A percentile compares a stretch with the other conserved stretches of the same genome.
These are phyloP conservation scores for Haplographium delicatum DNA, from an alignment of 495 filamentous ascomycete genomes.

Conservation along the genomic window DNA sequence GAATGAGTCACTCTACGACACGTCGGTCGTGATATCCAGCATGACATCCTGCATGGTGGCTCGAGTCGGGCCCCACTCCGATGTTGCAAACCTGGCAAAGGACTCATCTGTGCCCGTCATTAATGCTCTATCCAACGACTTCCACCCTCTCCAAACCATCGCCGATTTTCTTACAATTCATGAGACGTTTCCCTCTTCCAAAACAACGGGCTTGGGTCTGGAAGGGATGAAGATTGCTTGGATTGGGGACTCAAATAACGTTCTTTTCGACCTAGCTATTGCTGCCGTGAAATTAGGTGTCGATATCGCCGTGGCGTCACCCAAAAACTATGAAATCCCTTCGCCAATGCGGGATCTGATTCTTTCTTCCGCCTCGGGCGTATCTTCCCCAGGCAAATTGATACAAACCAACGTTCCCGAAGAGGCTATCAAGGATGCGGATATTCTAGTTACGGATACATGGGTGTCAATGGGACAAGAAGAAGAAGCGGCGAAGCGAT, in stretches of 20 bases:
- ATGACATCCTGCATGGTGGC: slow-evolving; percentile 92
- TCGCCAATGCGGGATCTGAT: slow-evolving; percentile 64
- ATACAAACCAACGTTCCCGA: slow-evolving; percentile 73
- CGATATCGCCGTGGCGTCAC: slow-evolving; percentile 79
- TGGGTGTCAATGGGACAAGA: slow-evolving; percentile 99
- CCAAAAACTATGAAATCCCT: slow-evolving; percentile 75
- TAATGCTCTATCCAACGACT: slow-evolving; percentile 84
- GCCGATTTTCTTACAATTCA: slow-evolving; percentile 90
- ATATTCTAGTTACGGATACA: slow-evolving; percentile 91
- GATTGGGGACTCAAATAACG: slow-evolving; percentile 96
- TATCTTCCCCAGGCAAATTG: slow-evolving; percentile 57
- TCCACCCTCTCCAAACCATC: slow-evolving; percentile 87
- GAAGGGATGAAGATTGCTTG: slow-evolving; percentile 87
- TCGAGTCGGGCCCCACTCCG: slow-evolving; percentile 76
- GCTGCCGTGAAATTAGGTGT: slow-evolving; percentile 82
- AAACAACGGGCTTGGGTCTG: slow-evolving; percentile 53
- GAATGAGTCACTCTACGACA: slow-evolving; percentile 90
- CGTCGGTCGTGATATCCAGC: slow-evolving; percentile 79
- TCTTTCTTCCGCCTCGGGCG: slow-evolving; percentile 47
- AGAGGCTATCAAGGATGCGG: slow-evolving; percentile 82
- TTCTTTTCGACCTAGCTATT: slow-evolving; percentile 87
- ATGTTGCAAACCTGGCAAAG: slow-evolving; percentile 73
- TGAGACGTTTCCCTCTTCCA: slow-evolving; percentile 58
- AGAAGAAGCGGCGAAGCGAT: slow-evolving; percentile 63
- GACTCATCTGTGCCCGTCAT: slow-evolving; percentile 85